Base-by-base conservation (phyloP, 2,329 filamentous ascomycete species). In the Colletotrichum spaethianum region DNA sequence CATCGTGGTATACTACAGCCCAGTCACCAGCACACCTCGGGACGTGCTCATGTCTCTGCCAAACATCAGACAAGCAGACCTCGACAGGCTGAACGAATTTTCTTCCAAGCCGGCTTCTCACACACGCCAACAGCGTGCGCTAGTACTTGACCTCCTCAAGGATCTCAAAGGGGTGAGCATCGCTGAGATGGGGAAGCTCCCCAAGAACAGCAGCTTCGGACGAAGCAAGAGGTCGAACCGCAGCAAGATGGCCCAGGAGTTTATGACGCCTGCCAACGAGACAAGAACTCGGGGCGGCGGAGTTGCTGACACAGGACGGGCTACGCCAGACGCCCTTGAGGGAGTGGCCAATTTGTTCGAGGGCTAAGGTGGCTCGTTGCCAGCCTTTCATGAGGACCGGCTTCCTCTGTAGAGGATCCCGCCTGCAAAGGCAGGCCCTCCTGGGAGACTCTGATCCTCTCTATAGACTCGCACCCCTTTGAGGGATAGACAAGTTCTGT, bases 91-190 rank as follows among this genome's bases (percentile, higher is more conserved):
- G 0, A 88, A 92, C 70, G 83, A 87, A 0, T 89, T 90, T 63
- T 86, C 94, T 59, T 84, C 88, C 42, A 88, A 88, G 40, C 87
- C 89, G 3, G 84, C 84, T 1, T 85, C 89, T 20, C 89, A 90
- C 63, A 89, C 92, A n/a, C 89, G 95, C 4, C 91, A 93, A 77
- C 95, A 98, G 82, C 88, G 96, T 26, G 93, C 92, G 1, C 84
- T 97, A 31, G 91, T 99, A 20, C 84, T 99, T 11, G 94, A 98
- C 74, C 84, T 99, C 20, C 86, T 99, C 28, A 93, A 95, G 76
- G 92, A 95, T 53, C 87, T 99, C 8, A 92, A 97, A 75, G 96
- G 96, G 0, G 92, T 98, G 7, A 96, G 95, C 77, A 94, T 99
- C 67, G 94, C 95, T 9, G 96, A 99, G 82, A 93, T 96, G 85